Evolutionary conservation across 1,284 basidiomycete genomes (phyloP).

Genomic region (Malassezia caprae): DNA sequence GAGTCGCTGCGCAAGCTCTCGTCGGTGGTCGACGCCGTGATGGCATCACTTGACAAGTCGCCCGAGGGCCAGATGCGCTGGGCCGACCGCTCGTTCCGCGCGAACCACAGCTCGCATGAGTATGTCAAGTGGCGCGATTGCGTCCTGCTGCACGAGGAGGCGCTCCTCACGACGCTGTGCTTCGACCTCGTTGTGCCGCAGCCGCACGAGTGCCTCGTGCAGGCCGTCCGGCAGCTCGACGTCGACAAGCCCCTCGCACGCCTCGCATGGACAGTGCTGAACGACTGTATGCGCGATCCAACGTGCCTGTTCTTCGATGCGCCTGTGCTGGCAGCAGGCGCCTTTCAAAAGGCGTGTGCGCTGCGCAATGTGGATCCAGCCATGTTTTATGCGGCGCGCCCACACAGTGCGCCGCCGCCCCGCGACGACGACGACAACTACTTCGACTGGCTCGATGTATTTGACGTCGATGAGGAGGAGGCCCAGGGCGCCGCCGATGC

Average conservation of each 20-base stretch:
- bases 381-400: slow-evolving; percentile 18
- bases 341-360: slow-evolving; percentile 34
- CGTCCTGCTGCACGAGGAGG: slow-evolving; percentile 71
- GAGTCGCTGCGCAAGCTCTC: slow-evolving; percentile 76
- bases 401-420: slow-evolving; percentile 11
- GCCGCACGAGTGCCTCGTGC: slow-evolving; percentile 55
- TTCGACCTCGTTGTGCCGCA: slow-evolving; percentile 79
- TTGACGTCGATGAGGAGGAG: slow-evolving; percentile 38
- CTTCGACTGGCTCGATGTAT: slow-evolving; percentile 30
- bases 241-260: slow-evolving; percentile 25
- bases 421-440: slow-evolving; percentile 9
- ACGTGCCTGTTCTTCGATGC: slow-evolving; percentile 37
- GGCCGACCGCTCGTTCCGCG: slow-evolving; percentile 27
- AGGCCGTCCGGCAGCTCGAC: slow-evolving; percentile 26
- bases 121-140: slow-evolving; percentile 56
- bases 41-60: slow-evolving; percentile 58
- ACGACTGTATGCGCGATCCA: slow-evolving; percentile 32
- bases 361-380: slow-evolving; percentile 19
- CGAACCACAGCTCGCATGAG: slow-evolving; percentile 25
- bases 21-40: slow-evolving; percentile 66
- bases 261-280: slow-evolving; percentile 33
- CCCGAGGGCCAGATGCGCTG: slow-evolving; percentile 47
- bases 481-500: slow-evolving; percentile 23
- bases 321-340: slow-evolving; percentile 38
- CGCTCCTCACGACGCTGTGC: slow-evolving; percentile 73